Evolutionary conservation across 2,329 filamentous ascomycete genomes (phyloP).

Genomic region (Colletotrichum nymphaeae): DNA sequence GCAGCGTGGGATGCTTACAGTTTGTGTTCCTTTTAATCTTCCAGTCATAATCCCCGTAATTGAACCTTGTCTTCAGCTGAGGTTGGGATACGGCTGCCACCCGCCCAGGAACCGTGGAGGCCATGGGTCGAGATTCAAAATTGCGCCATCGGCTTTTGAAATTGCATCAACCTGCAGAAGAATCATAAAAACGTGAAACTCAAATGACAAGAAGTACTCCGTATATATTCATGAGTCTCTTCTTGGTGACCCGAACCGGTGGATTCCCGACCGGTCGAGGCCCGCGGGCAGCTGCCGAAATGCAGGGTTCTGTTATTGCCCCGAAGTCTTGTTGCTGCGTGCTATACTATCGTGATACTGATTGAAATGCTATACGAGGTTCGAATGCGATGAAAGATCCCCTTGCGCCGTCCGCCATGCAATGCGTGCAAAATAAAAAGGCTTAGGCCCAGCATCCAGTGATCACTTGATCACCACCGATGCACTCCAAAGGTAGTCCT

Average conservation of each 20-base stretch:
- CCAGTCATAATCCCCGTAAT: not conserved
- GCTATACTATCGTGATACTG: not conserved
- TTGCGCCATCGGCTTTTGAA: slow-evolving; percentile 27
- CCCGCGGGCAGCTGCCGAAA: not conserved
- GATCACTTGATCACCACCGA: not conserved
- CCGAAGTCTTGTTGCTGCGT: not conserved
- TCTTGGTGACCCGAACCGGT: not conserved
- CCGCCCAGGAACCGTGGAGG: not conserved
- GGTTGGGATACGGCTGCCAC: not conserved
- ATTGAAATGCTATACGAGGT: not conserved
- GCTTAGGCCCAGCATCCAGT: not conserved
- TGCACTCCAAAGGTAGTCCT: not conserved
- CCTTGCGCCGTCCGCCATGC: slow-evolving; percentile 11
- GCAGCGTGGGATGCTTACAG: not conserved
- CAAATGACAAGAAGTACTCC: not conserved
- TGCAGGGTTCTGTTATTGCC: slow-evolving; percentile 19
- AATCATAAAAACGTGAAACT: not conserved
- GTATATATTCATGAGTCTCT: not conserved
- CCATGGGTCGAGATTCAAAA: not conserved
- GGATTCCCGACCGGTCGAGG: not conserved
- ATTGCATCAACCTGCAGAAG: slow-evolving; percentile 18
- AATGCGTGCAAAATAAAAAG: not conserved
- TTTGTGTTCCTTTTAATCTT: not conserved
- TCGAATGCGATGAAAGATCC: not conserved
- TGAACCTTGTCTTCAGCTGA: not conserved